Evolutionary conservation across 805 yeast genomes (phyloP), one percentile per base, ranked within the genome.

Genomic region (Candida quercuum): DNA sequence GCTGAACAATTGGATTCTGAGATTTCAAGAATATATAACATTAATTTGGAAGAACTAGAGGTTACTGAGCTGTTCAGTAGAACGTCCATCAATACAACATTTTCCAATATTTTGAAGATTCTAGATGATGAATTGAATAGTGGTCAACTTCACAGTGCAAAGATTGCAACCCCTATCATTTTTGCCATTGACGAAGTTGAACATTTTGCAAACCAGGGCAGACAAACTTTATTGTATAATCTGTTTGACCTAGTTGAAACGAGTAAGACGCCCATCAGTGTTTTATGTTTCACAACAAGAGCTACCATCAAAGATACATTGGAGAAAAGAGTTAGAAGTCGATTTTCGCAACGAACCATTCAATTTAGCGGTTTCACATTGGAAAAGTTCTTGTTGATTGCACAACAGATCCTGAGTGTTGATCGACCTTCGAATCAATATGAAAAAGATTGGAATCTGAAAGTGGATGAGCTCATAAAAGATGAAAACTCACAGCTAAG

Each of bases 161-260:
- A 46, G 46, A 41, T 43, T 14, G 45, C 46, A 39, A 39, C 48
- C 18, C 76, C 95, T 0, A 72, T 93, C 4, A 63, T 93, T 0
- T 81, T 93, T 49, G 61, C 87, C 3, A 74, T 93, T 39, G 98
- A 93, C 40, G 95, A 89, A 50, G 74, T 91, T 40, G 97, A 93
- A 38, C 66, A 70, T 27, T 93, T 82, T 61, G 81, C 95, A 0
- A 64, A 67, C 11, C 79, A 75, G 39, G 68, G 73, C 12, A 80
- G 86, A 45, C 99, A 93, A 57, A 84, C 95, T 0, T 64, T 93
- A 35, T 61, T 93, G 5, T 93, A 93, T 57, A 91, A 89, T 50
- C 62, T 93, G 31, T 85, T 93, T 55, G 98, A 93, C 51, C 67
- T 89, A 49, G 79, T 95, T 2, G 95, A 87, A 53, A 71, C 63